phyloP scores from a whole-genome alignment of 208 protist species.

The Wallacemonas sp. region DNA sequence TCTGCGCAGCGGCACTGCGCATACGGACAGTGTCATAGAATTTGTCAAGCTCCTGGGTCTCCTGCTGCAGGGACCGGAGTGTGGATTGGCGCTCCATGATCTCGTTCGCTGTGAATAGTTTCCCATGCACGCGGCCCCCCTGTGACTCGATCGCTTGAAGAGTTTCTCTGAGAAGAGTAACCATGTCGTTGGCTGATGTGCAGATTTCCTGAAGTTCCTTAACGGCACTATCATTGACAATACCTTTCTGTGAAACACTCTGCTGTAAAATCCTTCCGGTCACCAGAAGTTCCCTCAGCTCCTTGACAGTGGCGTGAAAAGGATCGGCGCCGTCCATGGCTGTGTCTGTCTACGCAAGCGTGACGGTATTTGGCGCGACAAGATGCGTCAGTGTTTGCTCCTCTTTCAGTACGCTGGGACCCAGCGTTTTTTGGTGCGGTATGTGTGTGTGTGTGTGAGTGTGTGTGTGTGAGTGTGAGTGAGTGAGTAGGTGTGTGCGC shows the following conservation, averaged over 20 bases:
- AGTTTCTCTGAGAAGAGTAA: constrained; percentile 55
- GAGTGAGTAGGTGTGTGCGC: no score
- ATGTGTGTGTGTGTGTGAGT: no score
- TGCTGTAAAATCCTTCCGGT: constrained; percentile 51
- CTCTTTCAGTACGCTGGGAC: no score
- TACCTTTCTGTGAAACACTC: constrained; percentile 44
- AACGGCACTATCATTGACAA: constrained; percentile 36
- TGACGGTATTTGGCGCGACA: no score
- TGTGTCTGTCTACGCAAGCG: no score
- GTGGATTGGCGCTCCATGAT: constrained; percentile 75
- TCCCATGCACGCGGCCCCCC: constrained; percentile 64
- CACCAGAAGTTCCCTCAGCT: constrained; percentile 51
- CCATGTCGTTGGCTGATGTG: constrained; percentile 43
- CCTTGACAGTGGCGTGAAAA: constrained; percentile 72
- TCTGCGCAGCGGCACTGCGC: neutral
- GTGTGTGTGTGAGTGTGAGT: no score
- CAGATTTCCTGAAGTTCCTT: constrained; percentile 39
- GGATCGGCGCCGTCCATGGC: constrained; percentile 45
- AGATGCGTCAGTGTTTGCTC: no score
- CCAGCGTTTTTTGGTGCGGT: no score
- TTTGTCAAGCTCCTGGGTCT: constrained; percentile 33
- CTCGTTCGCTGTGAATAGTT: constrained; percentile 82
- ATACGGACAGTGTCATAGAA: constrained; percentile 26
- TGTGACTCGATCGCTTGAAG: constrained; percentile 59
- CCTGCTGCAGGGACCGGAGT: constrained; percentile 51